phyloP scores from a whole-genome alignment of 257 asterid genomes.

The Solanum megistacrolobum region DNA sequence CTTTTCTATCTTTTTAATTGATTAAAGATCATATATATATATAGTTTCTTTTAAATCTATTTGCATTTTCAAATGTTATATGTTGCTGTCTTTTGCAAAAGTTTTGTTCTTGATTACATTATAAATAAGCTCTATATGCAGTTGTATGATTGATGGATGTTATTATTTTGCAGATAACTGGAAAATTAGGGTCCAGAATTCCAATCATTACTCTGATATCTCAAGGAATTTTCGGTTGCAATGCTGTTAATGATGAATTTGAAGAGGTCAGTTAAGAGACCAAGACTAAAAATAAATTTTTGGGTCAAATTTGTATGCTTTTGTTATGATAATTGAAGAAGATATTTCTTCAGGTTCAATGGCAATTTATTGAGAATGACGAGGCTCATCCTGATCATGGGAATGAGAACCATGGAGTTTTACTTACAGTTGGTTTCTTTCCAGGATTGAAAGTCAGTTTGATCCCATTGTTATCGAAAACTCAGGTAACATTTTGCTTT shows the following conservation, averaged over 20 bases:
- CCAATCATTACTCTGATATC: slow-evolving; percentile 45
- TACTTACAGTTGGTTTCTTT: slow-evolving; percentile 59
- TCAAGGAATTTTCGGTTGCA: slow-evolving; percentile 60
- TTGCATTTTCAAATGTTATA: background rate
- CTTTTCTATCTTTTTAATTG: background rate
- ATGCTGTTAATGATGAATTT: slow-evolving; percentile 38
- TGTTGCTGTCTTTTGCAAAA: background rate
- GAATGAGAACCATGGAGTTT: slow-evolving; percentile 27
- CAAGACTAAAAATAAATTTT: background rate
- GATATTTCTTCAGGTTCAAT: slow-evolving; percentile 34
- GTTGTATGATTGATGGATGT: background rate
- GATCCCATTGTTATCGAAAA: slow-evolving; percentile 26
- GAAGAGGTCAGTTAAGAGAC: slow-evolving; percentile 36
- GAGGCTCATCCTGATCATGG: slow-evolving; percentile 6
- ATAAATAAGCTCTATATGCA: background rate
- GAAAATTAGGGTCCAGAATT: slow-evolving; percentile 37
- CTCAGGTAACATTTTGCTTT: background rate
- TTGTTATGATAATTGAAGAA: background rate
- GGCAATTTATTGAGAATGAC: slow-evolving; percentile 42
- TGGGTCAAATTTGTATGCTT: background rate
- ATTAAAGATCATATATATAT: background rate
- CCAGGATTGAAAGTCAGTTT: slow-evolving; percentile 54
- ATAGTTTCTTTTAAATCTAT: background rate
- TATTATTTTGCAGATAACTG: slow-evolving; percentile 35
- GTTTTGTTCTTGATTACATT: background rate